These are phyloP conservation scores for Pseudovirgaria hyperparasitica DNA, from an alignment of 2,329 filamentous ascomycete genomes.

Conservation along the genomic window DNA sequence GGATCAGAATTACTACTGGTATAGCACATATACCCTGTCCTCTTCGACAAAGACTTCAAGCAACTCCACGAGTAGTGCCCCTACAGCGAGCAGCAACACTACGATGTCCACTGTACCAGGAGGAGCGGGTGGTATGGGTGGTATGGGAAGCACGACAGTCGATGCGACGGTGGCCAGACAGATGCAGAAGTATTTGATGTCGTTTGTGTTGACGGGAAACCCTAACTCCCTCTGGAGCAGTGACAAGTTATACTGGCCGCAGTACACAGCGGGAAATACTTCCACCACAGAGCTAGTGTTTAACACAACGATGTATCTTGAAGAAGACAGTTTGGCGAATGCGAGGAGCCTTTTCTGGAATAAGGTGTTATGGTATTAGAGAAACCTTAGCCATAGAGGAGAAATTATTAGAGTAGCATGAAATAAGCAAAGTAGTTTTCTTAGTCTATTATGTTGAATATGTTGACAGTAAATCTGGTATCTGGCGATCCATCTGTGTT, in stretches of 20 bases:
- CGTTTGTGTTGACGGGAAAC: slow-evolving; percentile 16
- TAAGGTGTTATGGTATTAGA: slow-evolving; percentile 22
- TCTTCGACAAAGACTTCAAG: slow-evolving; percentile 2
- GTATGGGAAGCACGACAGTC: slow-evolving; percentile 3
- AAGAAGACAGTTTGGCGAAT: slow-evolving; percentile 20
- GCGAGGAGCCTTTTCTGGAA: slow-evolving; percentile 20
- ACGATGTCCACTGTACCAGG: slow-evolving; percentile 14
- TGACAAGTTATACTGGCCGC: slow-evolving; percentile 23
- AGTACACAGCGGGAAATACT: slow-evolving; percentile 13
- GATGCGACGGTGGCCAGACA: slow-evolving; percentile 8
- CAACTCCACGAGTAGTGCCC: slow-evolving; percentile 4
- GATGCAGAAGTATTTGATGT: slow-evolving; percentile 20
- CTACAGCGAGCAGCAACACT: slow-evolving; percentile 3
- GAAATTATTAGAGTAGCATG: too few species aligned
- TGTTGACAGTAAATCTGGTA: too few species aligned
- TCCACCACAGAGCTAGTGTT: slow-evolving; percentile 16
- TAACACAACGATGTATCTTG: slow-evolving; percentile 18
- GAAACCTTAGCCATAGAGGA: not conserved
- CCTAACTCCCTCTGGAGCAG: slow-evolving; percentile 18
- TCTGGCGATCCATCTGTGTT: too few species aligned
- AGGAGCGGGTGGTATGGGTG: not conserved
- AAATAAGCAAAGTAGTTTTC: too few species aligned
- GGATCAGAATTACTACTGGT: slow-evolving; percentile 25
- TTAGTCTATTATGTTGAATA: too few species aligned
- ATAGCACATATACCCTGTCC: slow-evolving; percentile 13